Base-by-base conservation (phyloP, 2,329 filamentous ascomycete genomes). In the Alternaria gansuensis region DNA sequence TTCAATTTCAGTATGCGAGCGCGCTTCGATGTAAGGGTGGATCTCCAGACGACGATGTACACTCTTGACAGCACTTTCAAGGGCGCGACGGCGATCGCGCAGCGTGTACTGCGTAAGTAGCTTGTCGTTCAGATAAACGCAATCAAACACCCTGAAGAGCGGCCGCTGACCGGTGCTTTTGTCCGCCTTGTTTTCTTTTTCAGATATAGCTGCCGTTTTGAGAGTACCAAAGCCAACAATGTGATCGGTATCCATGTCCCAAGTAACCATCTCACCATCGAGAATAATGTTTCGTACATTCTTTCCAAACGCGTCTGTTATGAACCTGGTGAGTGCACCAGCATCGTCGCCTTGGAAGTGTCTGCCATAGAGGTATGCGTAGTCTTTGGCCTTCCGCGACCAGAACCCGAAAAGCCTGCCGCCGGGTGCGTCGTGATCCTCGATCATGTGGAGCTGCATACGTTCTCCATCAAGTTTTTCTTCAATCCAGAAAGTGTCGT, bases 231-330 rank as follows among this genome's bases (percentile, higher is more conserved):
- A 99, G 0, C 90, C 88, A 14, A 96, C 90, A 51, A 95, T 90
- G 54, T 90, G 90, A 78, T 97, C 90, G 49, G 90, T 83, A 43
- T 89, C 87, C 60, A 93, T 91, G 73, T 98, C 92, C 95, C 95
- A 99, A 0, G 93, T 97, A 57, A 99, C 93, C 95, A 99, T 99
- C 76, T 99, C 95, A 9, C 95, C 95, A 70, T 99, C 95, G 0
- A 99, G 83, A 49, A 99, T 97, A 64, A 97, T 84, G 72, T 91
- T 97, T 14, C 89, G 84, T 0, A 98, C 92, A 2, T 89, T 88
- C 0, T 87, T 81, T 2, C 88, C 82, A 74, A 99, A 98, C 0
- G 92, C 92, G 39, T 87, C 83, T 51, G 87, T 87, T 21, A 98
- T 81, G 73, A 96, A 89, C 33, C 92, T 85, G 0, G 94, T 97